phyloP scores from a whole-genome alignment of 495 filamentous ascomycete species.

The Penicillium simplicissimum region DNA sequence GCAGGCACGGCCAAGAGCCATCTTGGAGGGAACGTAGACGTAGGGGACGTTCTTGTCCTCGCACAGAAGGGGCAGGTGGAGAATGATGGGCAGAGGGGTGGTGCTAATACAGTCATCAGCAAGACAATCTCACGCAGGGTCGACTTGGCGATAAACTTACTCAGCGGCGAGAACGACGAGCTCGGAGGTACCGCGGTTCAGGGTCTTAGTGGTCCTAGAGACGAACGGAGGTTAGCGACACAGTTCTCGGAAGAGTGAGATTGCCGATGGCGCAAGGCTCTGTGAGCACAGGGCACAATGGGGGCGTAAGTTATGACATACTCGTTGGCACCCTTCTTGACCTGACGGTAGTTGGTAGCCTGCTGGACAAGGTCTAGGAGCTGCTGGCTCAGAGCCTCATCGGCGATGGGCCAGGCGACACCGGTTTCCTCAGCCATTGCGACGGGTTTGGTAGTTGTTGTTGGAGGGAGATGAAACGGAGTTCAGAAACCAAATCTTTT shows the following conservation, averaged over 20 bases:
- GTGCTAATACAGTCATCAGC: slow-evolving; percentile 36
- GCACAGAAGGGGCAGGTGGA: slow-evolving; percentile 86
- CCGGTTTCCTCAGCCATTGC: slow-evolving; percentile 42
- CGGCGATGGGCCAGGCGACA: slow-evolving; percentile 88
- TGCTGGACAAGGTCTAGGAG: slow-evolving; percentile 89
- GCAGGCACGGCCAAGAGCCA: slow-evolving; percentile 69
- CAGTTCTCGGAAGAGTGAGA: background rate
- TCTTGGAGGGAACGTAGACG: slow-evolving; percentile 62
- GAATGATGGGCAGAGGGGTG: slow-evolving; percentile 77
- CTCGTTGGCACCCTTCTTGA: slow-evolving; percentile 59
- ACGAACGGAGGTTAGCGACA: slow-evolving; percentile 6
- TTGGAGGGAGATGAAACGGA: slow-evolving; percentile 3
- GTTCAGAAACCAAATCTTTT: slow-evolving; percentile 26
- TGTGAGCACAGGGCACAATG: background rate
- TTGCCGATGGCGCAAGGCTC: background rate
- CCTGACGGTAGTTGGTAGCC: slow-evolving; percentile 75
- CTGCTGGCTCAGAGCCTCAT: slow-evolving; percentile 72
- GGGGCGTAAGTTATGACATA: slow-evolving; percentile 6
- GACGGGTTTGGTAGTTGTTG: slow-evolving; percentile 5
- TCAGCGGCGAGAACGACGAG: slow-evolving; percentile 88
- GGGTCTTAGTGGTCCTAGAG: slow-evolving; percentile 70
- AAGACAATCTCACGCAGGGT: background rate
- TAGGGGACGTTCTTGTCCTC: slow-evolving; percentile 83
- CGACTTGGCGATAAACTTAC: background rate
- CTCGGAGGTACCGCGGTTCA: slow-evolving; percentile 87